Base-by-base conservation (phyloP, 805 yeast species). In the Candida khao-thaluensis region DNA sequence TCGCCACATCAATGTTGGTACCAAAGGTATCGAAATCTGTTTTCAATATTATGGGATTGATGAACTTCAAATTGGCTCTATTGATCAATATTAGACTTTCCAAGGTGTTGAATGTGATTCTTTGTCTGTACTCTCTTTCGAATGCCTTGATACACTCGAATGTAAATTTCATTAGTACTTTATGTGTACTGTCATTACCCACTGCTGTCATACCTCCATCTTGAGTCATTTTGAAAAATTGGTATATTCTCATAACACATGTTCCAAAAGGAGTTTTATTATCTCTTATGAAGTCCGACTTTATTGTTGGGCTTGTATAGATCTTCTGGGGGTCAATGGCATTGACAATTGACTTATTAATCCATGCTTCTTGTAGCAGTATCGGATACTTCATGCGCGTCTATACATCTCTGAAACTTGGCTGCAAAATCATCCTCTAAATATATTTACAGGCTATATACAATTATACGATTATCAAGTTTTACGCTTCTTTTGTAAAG, bases 31-130 rank as follows among this genome's bases (percentile, higher is more conserved):
- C 49, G 27, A 26, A 53, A 10, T 47, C 49, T 9, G 27, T 16
- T 9, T 29, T 21, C 20, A 48, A 39, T 21, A 44, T 50, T 21
- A 12, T 17, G 17, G 29, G 39, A 37, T 37, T 50, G 16, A 52
- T 42, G 40, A 62, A 65, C 29, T 48, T 46, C 16, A 61, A 53
- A 16, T 50, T 48, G 7, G 66, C 67, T n/a, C 50, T 26, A 2
- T 48, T 53, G 16, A 71, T 42, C 5, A 54, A 29, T 14, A 71
- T 48, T 15, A 59, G 44, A 21, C 53, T 45, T 26, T 64, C 53
- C 17, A 42, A 31, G 0, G 69, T 60, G 22, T 54, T 42, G 36
- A 47, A 58, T 1, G 76, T 68, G 25, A 71, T 52, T 17, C 73
- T 45, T 32, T 60, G 60, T 14, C 56, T 47, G 39, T 64, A 50